These are phyloP conservation scores for Diddensiella santjacobensis DNA, from an alignment of 805 yeast species.

Conservation along the genomic window DNA sequence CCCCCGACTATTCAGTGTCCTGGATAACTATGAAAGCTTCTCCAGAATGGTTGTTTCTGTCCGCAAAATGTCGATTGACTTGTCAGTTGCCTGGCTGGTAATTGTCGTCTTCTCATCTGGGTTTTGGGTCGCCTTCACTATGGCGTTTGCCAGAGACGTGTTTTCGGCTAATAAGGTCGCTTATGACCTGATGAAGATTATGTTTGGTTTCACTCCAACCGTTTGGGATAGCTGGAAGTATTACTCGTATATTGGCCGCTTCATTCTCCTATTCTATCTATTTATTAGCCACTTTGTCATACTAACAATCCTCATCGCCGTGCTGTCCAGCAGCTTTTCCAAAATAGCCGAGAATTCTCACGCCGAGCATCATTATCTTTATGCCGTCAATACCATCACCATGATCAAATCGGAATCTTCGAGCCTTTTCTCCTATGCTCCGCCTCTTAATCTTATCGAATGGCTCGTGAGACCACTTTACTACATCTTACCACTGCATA, in stretches of 20 bases:
- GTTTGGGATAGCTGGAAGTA: conserved; percentile 55
- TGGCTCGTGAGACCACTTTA: conserved; percentile 32
- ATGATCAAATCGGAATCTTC: conserved; percentile 37
- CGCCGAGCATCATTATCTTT: conserved; percentile 38
- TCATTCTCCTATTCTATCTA: conserved; percentile 47
- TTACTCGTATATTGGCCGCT: conserved; percentile 45
- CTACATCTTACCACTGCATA: conserved; percentile 30
- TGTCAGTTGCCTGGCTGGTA: conserved; percentile 46
- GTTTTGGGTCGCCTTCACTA: conserved; percentile 51
- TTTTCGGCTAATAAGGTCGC: conserved; percentile 43
- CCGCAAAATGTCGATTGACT: conserved; percentile 48
- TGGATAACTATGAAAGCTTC: conserved; percentile 51
- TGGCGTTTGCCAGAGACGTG: conserved; percentile 42
- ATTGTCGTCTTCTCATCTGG: conserved; percentile 51
- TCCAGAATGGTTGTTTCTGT: conserved; percentile 50
- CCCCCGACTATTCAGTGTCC: conserved; percentile 47
- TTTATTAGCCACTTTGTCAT: conserved; percentile 54
- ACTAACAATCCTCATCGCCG: conserved; percentile 53
- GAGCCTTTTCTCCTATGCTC: conserved; percentile 34
- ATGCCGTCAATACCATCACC: conserved; percentile 37
- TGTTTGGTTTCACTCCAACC: conserved; percentile 58
- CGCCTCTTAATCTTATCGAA: conserved; percentile 36
- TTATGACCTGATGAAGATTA: conserved; percentile 48
- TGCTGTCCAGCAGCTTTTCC: conserved; percentile 40
- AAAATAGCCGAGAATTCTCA: conserved; percentile 33